These are phyloP conservation scores for Cystobasidium ongulense DNA, from an alignment of 768 basidiomycete species.

Conservation along the genomic window DNA sequence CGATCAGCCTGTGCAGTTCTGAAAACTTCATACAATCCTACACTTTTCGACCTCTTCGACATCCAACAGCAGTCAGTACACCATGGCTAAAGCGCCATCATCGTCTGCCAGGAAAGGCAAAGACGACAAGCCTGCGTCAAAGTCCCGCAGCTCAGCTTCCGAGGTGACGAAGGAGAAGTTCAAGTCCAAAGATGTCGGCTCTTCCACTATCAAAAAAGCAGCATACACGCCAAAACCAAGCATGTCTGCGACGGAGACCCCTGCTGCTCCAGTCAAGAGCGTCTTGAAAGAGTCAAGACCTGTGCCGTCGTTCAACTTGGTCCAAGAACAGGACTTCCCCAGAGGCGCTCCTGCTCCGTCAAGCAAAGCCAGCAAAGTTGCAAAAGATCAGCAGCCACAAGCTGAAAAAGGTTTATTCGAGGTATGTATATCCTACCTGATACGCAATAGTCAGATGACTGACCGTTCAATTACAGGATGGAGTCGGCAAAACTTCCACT, in stretches of 20 bases:
- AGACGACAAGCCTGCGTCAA: constrained; percentile 24
- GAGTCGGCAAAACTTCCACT: neutral
- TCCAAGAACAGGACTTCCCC: constrained; percentile 25
- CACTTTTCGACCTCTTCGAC: neutral
- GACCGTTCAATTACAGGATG: neutral
- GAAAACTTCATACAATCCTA: neutral
- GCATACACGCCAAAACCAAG: neutral
- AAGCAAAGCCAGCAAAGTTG: neutral
- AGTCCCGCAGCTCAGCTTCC: neutral
- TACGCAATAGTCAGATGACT: neutral
- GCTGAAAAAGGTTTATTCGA: constrained; percentile 9
- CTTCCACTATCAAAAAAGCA: neutral
- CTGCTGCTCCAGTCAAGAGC: neutral
- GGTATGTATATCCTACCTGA: neutral
- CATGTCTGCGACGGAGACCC: neutral
- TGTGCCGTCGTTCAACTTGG: neutral
- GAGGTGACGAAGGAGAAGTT: constrained; percentile 3
- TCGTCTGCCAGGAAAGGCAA: constrained; percentile 22
- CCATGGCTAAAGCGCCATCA: neutral
- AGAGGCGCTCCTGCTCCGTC: constrained; percentile 20
- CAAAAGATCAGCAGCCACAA: neutral
- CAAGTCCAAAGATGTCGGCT: constrained; percentile 8
- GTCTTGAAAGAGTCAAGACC: constrained; percentile 11
- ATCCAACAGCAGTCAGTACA: neutral
- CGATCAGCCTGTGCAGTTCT: neutral